Base-by-base conservation (phyloP, 139 green algal genomes). In the Coelastrella sp. region DNA sequence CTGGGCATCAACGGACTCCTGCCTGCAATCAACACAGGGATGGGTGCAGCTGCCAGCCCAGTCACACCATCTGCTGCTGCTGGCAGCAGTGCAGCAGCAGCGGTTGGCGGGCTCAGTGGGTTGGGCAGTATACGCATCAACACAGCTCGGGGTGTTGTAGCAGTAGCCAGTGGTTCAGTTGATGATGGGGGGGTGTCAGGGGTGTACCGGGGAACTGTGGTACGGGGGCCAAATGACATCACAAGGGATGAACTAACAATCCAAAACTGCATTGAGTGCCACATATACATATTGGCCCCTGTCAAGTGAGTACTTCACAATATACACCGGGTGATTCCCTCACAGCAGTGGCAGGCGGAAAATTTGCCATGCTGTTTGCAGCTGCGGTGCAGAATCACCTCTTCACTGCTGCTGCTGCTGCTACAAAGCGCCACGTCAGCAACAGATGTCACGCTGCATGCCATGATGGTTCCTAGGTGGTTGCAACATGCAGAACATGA, bases 231-330 rank as follows among this genome's bases (percentile, higher is more conserved):
- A 90, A 91, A 91, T n/a, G 95, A 96, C 80, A 94, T 97, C 68
- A 94, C 88, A 9, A 57, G 25, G 6, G 90, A 88, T 4, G 75
- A 78, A 4, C 35, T 95, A 14, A 93, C 91, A n/a, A 93, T 98
- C 20, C 90, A 94, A 8, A 95, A 98, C 93, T 98, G 97, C 95
- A 95, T 97, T 83, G 97, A 99, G 85, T 93, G 93, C 4, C 90
- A 96, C 49, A 93, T 98, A n/a, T 99, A 99, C 91, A 86, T 94
- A 10, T 94, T 99, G 63, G 95, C 96, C 22, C 96, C 96, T 7
- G 90, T 99, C 84, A 93, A 87, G 93, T 95, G 87, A 27, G 88
- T 81, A 5, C 10, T 59, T 1, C 74, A 58, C 68, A 17, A 17
- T n/a, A n/a, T 4, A 27, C 63, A 8, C 25, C 0, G 70, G 74